Conservation (phyloP, 2,329 filamentous ascomycete genomes). For the Mollisia scopiformis region DNA sequence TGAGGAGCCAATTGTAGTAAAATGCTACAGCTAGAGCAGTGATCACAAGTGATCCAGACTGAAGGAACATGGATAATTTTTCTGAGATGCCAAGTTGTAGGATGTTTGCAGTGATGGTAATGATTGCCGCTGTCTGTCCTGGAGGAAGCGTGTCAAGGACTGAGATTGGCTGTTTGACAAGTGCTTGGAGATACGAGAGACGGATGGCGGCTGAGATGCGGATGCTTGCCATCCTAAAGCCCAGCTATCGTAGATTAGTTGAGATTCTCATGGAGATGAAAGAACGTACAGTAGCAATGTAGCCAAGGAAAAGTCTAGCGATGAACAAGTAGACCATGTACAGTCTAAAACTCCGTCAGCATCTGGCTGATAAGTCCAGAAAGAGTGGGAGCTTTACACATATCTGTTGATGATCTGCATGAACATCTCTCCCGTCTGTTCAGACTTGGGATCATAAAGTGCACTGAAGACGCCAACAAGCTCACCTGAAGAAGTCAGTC, state of each 20-base stretch:
- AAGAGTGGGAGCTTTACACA: conserved; percentile 39
- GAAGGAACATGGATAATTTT: conserved; percentile 61
- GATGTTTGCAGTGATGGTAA: conserved; percentile 66
- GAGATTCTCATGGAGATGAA: not conserved
- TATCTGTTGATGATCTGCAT: conserved; percentile 45
- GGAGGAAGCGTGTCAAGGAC: conserved; percentile 68
- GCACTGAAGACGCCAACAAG: conserved; percentile 49
- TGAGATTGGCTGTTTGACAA: conserved; percentile 68
- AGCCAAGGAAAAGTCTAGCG: conserved; percentile 64
- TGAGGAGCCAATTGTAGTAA: conserved; percentile 59
- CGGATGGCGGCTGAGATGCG: conserved; percentile 64
- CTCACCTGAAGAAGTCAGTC: conserved; percentile 19
- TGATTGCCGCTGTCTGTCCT: conserved; percentile 43
- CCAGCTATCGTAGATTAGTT: conserved; percentile 47
- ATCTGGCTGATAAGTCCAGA: not conserved
- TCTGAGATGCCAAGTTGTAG: conserved; percentile 67
- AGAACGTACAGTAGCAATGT: conserved; percentile 51
- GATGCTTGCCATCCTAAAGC: conserved; percentile 64
- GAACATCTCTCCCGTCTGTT: conserved; percentile 43
- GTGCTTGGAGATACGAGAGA: conserved; percentile 61
- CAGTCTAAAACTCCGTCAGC: conserved; percentile 45
- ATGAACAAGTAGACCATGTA: conserved; percentile 75
- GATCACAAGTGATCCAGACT: conserved; percentile 56
- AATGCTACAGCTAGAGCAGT: conserved; percentile 59
- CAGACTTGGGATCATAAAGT: conserved; percentile 42